A percentile compares a stretch with the other conserved stretches of the same genome.
phyloP scores from a whole-genome alignment of 1,284 basidiomycete species.

The Tilletiopsis washingtonensis region DNA sequence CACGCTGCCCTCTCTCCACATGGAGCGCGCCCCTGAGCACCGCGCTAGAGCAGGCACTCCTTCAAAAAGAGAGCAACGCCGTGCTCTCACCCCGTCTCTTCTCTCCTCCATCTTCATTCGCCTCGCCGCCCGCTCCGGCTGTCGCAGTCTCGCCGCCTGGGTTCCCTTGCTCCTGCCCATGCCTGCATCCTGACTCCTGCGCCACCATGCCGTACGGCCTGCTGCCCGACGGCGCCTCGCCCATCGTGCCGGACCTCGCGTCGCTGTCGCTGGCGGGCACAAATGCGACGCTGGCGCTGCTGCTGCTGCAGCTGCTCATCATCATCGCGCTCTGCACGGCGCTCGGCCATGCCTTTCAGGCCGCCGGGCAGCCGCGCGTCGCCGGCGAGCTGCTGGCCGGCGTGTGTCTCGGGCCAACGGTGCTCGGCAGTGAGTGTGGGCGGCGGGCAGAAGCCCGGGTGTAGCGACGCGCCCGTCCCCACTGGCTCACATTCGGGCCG shows the following conservation, averaged over 20 bases:
- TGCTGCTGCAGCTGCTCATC: conserved; percentile 22
- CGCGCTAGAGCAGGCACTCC: too few species aligned
- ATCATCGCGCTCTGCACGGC: conserved; percentile 25
- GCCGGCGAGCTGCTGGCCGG: conserved; percentile 28
- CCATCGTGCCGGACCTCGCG: conserved; percentile 11
- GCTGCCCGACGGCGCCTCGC: too few species aligned
- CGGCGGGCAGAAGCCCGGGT: not conserved
- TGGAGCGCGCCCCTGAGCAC: too few species aligned
- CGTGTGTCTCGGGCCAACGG: conserved; percentile 26
- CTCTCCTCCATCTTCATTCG: too few species aligned
- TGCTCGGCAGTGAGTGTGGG: conserved; percentile 9
- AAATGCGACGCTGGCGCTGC: conserved; percentile 19
- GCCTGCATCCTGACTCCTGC: too few species aligned
- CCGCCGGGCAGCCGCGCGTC: conserved; percentile 21
- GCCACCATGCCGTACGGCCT: too few species aligned
- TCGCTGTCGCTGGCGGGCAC: conserved; percentile 16
- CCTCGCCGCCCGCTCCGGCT: too few species aligned
- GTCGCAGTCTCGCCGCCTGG: conserved; percentile 8
- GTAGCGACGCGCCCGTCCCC: not conserved
- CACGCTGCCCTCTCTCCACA: too few species aligned
- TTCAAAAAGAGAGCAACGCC: too few species aligned
- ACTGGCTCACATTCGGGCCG: not conserved
- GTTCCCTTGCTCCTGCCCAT: conserved; percentile 3
- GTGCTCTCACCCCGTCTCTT: too few species aligned
- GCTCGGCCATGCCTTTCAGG: conserved; percentile 19